These are phyloP conservation scores for Suillus hirtellus DNA, from an alignment of 768 basidiomycete species.

Conservation along the genomic window DNA sequence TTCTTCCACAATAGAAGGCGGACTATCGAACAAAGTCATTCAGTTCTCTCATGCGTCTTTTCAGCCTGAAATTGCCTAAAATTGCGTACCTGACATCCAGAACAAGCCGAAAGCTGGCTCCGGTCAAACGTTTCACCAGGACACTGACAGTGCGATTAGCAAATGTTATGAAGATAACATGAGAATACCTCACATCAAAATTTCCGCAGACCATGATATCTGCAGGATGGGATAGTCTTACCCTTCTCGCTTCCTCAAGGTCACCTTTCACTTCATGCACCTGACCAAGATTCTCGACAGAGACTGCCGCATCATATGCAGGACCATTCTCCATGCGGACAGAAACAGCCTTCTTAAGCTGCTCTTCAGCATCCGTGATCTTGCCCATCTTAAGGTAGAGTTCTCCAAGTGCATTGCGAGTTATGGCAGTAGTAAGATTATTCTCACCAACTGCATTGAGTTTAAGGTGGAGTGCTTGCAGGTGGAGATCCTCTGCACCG, in stretches of 20 bases:
- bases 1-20: conserved; percentile 27
- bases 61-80: background rate
- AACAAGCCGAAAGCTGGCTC: conserved; percentile 26
- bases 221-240: conserved; percentile 26
- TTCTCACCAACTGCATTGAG: conserved; percentile 25
- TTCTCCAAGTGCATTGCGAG: conserved; percentile 38
- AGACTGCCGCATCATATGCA: conserved; percentile 35
- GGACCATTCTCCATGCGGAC: conserved; percentile 27
- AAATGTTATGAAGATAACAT: conserved; percentile 8
- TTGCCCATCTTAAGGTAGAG: conserved; percentile 36
- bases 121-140: conserved; percentile 20
- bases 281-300: conserved; percentile 39
- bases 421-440: conserved; percentile 28
- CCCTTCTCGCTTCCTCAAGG: conserved; percentile 30
- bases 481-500: conserved; percentile 32
- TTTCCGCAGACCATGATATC: conserved; percentile 32
- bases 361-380: conserved; percentile 38
- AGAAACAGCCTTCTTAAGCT: conserved; percentile 33
- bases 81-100: conserved; percentile 27
- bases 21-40: conserved; percentile 13
- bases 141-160: conserved; percentile 22
- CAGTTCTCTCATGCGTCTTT: background rate
- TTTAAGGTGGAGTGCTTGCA: conserved; percentile 34
- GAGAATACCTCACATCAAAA: conserved; percentile 21
- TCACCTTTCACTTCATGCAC: conserved; percentile 37